Conservation (phyloP, 1,284 basidiomycete species). For the Fomitiporia mediterranea region DNA sequence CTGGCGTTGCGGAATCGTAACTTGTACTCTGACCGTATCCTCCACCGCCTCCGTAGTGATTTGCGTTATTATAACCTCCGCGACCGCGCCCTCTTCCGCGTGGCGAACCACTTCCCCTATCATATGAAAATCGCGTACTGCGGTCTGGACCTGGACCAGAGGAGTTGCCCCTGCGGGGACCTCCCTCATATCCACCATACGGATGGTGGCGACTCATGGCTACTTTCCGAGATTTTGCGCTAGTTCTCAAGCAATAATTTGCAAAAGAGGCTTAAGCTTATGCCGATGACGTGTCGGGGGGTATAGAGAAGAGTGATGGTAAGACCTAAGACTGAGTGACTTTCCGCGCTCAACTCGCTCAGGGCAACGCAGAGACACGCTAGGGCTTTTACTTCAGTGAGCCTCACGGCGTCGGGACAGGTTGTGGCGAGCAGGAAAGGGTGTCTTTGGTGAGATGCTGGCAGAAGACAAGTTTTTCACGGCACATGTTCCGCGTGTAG, state of each 20-base stretch:
- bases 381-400: neutral
- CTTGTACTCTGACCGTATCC: conserved; percentile 61
- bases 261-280: conserved; percentile 3
- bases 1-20: conserved; percentile 51
- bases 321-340: conserved; percentile 2
- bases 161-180: conserved; percentile 59
- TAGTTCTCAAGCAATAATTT: neutral
- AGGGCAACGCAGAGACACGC: neutral
- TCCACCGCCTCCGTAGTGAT: conserved; percentile 34
- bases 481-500: neutral
- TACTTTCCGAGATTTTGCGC: conserved; percentile 8
- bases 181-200: conserved; percentile 70
- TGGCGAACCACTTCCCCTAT: conserved; percentile 50
- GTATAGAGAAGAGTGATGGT: neutral
- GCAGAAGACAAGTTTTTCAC: neutral
- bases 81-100: conserved; percentile 64
- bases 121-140: conserved; percentile 45
- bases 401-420: conserved; percentile 15
- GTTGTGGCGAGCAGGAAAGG: conserved; percentile 27
- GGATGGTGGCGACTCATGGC: conserved; percentile 84
- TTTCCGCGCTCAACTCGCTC: conserved; percentile 14
- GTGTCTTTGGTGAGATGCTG: conserved; percentile 21
- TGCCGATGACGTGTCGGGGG: conserved; percentile 5
- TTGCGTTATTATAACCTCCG: conserved; percentile 41
- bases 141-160: conserved; percentile 67